Percentiles rank a stretch among this genome's conserved stretches.
Conservation (phyloP, 192 early-diverging fungal species). For the Radiomyces spectabilis region DNA sequence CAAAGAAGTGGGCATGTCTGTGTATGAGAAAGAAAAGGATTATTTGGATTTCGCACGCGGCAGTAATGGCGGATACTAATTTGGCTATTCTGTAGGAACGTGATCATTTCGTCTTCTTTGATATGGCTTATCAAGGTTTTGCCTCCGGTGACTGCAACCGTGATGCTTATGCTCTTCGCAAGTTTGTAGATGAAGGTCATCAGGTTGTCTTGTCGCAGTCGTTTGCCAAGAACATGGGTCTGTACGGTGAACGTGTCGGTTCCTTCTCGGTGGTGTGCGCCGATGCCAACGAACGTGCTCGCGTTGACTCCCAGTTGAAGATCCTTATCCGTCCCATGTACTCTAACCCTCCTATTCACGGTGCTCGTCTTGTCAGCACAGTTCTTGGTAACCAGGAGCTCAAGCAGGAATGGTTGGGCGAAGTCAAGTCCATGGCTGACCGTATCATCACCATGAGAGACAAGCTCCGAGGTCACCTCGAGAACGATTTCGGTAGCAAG, state of each 20-base stretch:
- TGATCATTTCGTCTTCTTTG: constrained; percentile 90
- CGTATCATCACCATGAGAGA: constrained; percentile 89
- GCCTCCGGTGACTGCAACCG: constrained; percentile 85
- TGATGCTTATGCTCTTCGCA: constrained; percentile 89
- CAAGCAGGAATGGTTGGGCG: constrained; percentile 74
- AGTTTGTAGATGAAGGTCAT: constrained; percentile 88
- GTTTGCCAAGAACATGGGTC: constrained; percentile 98
- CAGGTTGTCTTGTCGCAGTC: constrained; percentile 89
- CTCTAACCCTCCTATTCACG: constrained; percentile 87
- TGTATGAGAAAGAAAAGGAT: too few relatives aligned
- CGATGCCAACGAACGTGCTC: constrained; percentile 38
- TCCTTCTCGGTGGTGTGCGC: constrained; percentile 71
- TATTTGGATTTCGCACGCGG: too few relatives aligned
- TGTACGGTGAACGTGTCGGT: constrained; percentile 91
- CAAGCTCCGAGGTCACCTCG: constrained; percentile 55
- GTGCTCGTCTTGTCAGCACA: constrained; percentile 76
- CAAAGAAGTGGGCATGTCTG: too few relatives aligned
- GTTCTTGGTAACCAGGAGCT: constrained; percentile 80
- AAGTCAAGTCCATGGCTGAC: constrained; percentile 75
- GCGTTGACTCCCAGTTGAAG: constrained; percentile 77
- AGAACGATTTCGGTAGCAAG: constrained; percentile 71
- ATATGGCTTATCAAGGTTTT: constrained; percentile 99
- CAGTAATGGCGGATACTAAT: neutral
- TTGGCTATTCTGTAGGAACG: constrained; percentile 19
- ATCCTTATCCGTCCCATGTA: constrained; percentile 77